Conservation (phyloP, 75 land plant species). For the Picea glauca region DNA sequence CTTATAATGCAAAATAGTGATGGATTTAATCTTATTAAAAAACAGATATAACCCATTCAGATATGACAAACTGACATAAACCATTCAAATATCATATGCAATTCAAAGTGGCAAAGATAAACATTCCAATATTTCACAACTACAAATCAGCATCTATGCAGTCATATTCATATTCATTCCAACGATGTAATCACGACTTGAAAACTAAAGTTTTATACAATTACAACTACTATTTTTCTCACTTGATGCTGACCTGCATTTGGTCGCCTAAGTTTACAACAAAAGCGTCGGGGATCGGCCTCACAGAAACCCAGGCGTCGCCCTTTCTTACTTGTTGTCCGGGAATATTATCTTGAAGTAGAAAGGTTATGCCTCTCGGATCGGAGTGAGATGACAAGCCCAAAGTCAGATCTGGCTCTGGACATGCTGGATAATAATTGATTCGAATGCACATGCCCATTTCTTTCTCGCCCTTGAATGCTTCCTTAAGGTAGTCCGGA, state of each 20-base stretch:
- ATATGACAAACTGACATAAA: no score
- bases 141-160: no score
- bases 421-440: conserved; percentile 68
- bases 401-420: conserved; percentile 56
- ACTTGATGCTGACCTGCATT: conserved; percentile 34
- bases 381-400: conserved; percentile 63
- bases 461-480: conserved; percentile 23
- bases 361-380: conserved; percentile 57
- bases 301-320: conserved; percentile 51
- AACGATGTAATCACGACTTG: no score
- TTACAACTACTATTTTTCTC: not conserved
- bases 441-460: conserved; percentile 36
- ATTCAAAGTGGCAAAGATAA: no score
- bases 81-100: no score
- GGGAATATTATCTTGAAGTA: conserved; percentile 43
- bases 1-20: no score
- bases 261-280: conserved; percentile 76
- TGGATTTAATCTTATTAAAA: no score
- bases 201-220: not conserved
- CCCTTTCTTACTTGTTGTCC: conserved; percentile 59
- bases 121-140: no score
- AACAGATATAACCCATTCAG: no score
- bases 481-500: conserved; percentile 27
- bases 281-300: conserved; percentile 57
- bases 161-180: no score